Percentiles rank a stretch among this genome's conserved stretches.
Evolutionary conservation across 2,329 filamentous ascomycete genomes (phyloP).

Genomic region (Botryotinia narcissicola): DNA sequence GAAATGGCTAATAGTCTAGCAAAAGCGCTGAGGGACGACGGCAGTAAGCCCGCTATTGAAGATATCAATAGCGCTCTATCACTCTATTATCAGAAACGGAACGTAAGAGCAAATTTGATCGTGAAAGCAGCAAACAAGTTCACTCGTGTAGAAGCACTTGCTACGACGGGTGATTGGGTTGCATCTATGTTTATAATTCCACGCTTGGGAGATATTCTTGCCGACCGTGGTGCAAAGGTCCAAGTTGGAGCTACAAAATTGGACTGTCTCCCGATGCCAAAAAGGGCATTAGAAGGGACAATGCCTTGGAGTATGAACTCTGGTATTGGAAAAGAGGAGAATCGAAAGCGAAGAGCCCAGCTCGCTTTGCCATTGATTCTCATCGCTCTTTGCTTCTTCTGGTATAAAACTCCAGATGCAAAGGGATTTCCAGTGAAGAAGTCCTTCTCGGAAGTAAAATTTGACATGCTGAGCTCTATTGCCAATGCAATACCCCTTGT

Average conservation of each 20-base stretch:
- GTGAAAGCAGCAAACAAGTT: slow-evolving; percentile 29
- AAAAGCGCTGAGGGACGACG: slow-evolving; percentile 8
- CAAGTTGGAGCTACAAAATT: slow-evolving; percentile 33
- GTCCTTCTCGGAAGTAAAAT: background rate
- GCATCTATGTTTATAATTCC: slow-evolving; percentile 27
- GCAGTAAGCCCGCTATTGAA: background rate
- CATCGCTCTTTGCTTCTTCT: background rate
- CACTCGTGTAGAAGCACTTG: slow-evolving; percentile 30
- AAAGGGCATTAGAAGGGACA: slow-evolving; percentile 27
- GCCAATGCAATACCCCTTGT: slow-evolving; percentile 22
- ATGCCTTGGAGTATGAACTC: slow-evolving; percentile 31
- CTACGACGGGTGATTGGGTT: slow-evolving; percentile 23
- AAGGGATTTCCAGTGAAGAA: background rate
- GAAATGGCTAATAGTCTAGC: slow-evolving; percentile 38
- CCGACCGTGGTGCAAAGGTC: slow-evolving; percentile 27
- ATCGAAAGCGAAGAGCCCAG: slow-evolving; percentile 9
- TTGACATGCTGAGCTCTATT: background rate
- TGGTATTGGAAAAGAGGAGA: slow-evolving; percentile 16
- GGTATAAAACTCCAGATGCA: background rate
- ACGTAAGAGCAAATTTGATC: slow-evolving; percentile 27
- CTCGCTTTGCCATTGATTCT: slow-evolving; percentile 6
- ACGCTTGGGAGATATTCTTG: slow-evolving; percentile 27
- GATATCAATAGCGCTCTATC: slow-evolving; percentile 8
- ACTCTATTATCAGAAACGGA: slow-evolving; percentile 27
- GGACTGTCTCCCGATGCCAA: slow-evolving; percentile 36